phyloP scores from a whole-genome alignment of 257 asterid genomes.

The Salvia rosmarinus region DNA sequence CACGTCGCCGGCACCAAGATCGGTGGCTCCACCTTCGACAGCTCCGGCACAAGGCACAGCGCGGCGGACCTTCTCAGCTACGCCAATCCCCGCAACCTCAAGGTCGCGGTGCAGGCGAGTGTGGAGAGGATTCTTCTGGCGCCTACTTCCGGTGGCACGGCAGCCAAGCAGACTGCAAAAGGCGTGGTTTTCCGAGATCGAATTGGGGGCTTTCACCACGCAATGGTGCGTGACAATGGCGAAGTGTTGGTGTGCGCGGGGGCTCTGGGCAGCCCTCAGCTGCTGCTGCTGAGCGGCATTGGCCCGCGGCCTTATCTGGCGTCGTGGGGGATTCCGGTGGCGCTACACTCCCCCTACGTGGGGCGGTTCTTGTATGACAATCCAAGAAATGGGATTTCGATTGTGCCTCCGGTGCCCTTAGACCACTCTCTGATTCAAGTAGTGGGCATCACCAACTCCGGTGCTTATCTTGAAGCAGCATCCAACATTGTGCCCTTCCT shows the following conservation, averaged over 20 bases:
- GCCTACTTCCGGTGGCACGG: slow-evolving; percentile 22
- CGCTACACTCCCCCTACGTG: slow-evolving; percentile 66
- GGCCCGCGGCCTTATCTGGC: slow-evolving; percentile 85
- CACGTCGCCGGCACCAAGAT: slow-evolving; percentile 82
- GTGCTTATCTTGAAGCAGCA: slow-evolving; percentile 84
- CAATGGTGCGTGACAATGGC: slow-evolving; percentile 66
- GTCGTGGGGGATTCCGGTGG: slow-evolving; percentile 86
- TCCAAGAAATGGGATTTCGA: slow-evolving; percentile 92
- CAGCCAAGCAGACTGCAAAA: slow-evolving; percentile 43
- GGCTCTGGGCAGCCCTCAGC: slow-evolving; percentile 90
- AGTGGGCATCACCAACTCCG: slow-evolving; percentile 75
- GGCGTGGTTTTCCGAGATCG: slow-evolving; percentile 77
- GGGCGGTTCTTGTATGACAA: slow-evolving; percentile 83
- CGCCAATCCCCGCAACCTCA: slow-evolving; percentile 61
- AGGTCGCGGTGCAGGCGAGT: slow-evolving; percentile 62
- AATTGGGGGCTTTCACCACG: slow-evolving; percentile 63
- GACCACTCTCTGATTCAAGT: slow-evolving; percentile 88
- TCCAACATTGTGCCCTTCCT: slow-evolving; percentile 77
- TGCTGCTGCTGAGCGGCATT: slow-evolving; percentile 78
- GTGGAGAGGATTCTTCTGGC: slow-evolving; percentile 72
- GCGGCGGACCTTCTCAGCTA: slow-evolving; percentile 77
- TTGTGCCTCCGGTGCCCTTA: slow-evolving; percentile 68
- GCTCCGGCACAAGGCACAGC: slow-evolving; percentile 66
- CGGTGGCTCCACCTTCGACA: slow-evolving; percentile 88
- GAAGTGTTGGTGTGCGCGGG: slow-evolving; percentile 84